Base-by-base conservation (phyloP, 2,329 filamentous ascomycete genomes). In the Phyllosticta citribraziliensis region DNA sequence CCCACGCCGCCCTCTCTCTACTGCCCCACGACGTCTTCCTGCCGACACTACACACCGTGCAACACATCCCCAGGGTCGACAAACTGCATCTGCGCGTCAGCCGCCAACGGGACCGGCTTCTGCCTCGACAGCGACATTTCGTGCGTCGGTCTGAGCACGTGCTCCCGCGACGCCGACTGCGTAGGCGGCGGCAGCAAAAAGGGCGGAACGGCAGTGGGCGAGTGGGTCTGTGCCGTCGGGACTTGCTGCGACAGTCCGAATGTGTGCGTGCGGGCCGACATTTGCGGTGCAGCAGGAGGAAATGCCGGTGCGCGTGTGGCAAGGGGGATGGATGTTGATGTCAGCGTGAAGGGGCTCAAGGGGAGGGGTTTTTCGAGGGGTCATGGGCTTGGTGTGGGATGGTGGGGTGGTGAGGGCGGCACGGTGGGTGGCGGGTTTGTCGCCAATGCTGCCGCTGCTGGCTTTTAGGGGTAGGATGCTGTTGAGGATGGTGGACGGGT, bases 51-150 rank as follows among this genome's bases (percentile, higher is more conserved):
- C 1, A 61, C 60, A 30, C 73, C 71, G 64, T 58, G 60, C 11
- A 66, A 65, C n/a, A 63, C 66, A 24, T 64, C 65, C 9, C 55
- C 65, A 52, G 60, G 55, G 35, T 56, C 40, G 14, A 58, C 58
- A 8, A 62, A 60, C 10, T 73, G 72, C 56, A 68, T 67, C 12
- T 74, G 72, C 56, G 69, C 65, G 27, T 30, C 20, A 63, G 58
- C 6, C 68, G 69, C 5, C 14, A 64, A 64, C 52, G 58, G 58
- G 11, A 52, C 50, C 2, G 71, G 71, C 2, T 60, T 73, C 33
- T 74, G 72, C 62, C 71, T 71, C 57, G 65, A 73, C 54, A 58
- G 63, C 20, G 20, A 55, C 35, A 56, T 60, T 19, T 25, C 65
- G n/a, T 67, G 65, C 58, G 30, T 27, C 8, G 27, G 61, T 11